A percentile compares a stretch with the other conserved stretches of the same genome.
These are phyloP conservation scores for Aureoboletus auriporus DNA, from an alignment of 768 basidiomycete genomes.

Conservation along the genomic window DNA sequence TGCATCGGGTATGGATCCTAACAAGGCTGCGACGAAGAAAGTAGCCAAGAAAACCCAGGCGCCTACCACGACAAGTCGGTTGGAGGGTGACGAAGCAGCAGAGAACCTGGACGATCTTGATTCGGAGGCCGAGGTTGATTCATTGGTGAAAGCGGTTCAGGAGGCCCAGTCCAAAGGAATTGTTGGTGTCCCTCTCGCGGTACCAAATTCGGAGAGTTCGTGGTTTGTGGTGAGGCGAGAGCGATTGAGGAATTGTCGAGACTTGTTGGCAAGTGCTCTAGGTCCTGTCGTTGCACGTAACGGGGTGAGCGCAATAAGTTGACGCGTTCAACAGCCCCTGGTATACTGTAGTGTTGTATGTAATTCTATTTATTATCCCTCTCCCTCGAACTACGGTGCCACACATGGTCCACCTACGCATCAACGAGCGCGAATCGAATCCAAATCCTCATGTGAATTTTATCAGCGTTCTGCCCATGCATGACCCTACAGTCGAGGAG, in stretches of 20 bases:
- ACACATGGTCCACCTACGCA: constrained; percentile 62
- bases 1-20: constrained; percentile 50
- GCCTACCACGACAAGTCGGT: constrained; percentile 45
- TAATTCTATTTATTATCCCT: background rate
- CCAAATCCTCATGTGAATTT: constrained; percentile 80
- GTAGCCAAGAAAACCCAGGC: constrained; percentile 58
- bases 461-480: constrained; percentile 52
- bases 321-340: background rate
- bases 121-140: constrained; percentile 82
- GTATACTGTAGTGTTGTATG: background rate
- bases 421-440: constrained; percentile 66
- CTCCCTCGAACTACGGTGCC: background rate
- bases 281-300: constrained; percentile 18
- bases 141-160: constrained; percentile 59
- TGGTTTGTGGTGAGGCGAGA: constrained; percentile 80
- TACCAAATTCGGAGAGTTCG: constrained; percentile 69
- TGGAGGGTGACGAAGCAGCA: constrained; percentile 55
- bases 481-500: constrained; percentile 45
- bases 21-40: constrained; percentile 50
- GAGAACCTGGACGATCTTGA: constrained; percentile 79
- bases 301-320: constrained; percentile 23
- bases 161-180: constrained; percentile 53
- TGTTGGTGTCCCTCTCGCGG: constrained; percentile 63
- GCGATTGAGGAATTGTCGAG: constrained; percentile 52
- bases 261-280: constrained; percentile 54